Evolutionary conservation across 257 asterid genomes (phyloP).

Genomic region (Solanum bulbocastanum): DNA sequence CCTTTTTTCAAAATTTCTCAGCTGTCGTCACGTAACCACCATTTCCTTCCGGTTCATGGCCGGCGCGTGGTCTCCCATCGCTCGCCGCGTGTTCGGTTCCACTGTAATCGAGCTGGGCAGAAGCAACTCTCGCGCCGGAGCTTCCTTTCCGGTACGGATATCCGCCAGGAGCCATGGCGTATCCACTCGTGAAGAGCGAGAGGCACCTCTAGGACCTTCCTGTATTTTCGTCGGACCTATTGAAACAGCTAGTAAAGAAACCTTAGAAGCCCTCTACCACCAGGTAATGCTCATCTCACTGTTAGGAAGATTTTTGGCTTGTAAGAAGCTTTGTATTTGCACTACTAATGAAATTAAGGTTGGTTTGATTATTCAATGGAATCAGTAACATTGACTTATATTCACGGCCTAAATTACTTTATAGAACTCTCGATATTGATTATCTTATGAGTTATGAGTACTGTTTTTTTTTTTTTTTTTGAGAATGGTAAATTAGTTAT

Average conservation of each 20-base stretch:
- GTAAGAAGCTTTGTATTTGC: background rate
- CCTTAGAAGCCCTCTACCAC: constrained; percentile 85
- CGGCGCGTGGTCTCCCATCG: constrained; percentile 50
- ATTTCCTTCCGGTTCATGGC: constrained; percentile 38
- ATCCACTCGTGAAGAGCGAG: constrained; percentile 27
- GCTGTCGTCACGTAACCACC: background rate
- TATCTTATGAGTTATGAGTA: background rate
- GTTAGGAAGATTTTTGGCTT: background rate
- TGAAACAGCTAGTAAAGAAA: constrained; percentile 84
- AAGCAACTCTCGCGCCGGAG: constrained; percentile 24
- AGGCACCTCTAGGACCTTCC: constrained; percentile 61
- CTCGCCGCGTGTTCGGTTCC: constrained; percentile 42
- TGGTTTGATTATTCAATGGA: background rate
- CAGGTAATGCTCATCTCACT: constrained; percentile 34
- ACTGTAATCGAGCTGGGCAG: constrained; percentile 33
- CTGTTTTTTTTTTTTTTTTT: no score
- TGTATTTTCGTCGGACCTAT: constrained; percentile 89
- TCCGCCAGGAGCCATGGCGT: constrained; percentile 44
- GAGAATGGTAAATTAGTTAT: no score
- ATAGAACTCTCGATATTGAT: background rate
- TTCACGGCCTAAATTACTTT: background rate
- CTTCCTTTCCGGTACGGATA: constrained; percentile 37
- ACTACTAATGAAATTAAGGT: background rate
- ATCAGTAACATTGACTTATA: background rate
- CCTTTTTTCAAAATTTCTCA: background rate